Evolutionary conservation across 2,329 filamentous ascomycete species (phyloP), one percentile per base, ranked within the genome.

Genomic region (Sclerotinia borealis): DNA sequence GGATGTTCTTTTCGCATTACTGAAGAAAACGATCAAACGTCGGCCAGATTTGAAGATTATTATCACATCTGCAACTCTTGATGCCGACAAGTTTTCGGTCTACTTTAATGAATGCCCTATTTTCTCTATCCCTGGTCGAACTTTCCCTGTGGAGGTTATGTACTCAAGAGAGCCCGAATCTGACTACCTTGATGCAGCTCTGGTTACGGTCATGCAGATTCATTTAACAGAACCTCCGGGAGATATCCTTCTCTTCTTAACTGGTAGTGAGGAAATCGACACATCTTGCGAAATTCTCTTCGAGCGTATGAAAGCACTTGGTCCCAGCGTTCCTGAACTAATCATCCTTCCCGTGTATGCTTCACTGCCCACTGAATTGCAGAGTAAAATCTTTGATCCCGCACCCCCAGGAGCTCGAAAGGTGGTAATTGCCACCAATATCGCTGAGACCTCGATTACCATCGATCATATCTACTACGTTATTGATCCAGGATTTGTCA

Each of bases 391-490:
- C 66, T 99, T 99, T 73, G 95, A 99, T 36, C 93, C 93, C 2
- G 91, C 95, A 0, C 92, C 93, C 0, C 82, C 88, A 0, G 93
- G 93, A 19, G 87, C 85, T 61, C 85, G 95, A 63, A 99, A 99
- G 76, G 92, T 98, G 1, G 92, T 99, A 64, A 96, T 99, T 73
- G 95, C 95, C 2, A 99, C 95, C 41, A 99, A 99, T 71, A 99
- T 99, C 72, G 95, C 95, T 0, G 95, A 99, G 74, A 99, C 95
- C 0, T 96, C 92, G 61, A 95, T 99, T 73, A 99, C 95, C 0
- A 98, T 99, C 68, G 95, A 99, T 74, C 90, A 93, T 55, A 96
- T 99, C 68, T 97, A 93, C 78, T 98, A 96, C 73, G 96, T 99
- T 22, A 88, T 99, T 19, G 95, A 99, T 72, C 93, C 95, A 2